Evolutionary conservation across 2,329 filamentous ascomycete species (phyloP).

Genomic region (Nemania diffusa): DNA sequence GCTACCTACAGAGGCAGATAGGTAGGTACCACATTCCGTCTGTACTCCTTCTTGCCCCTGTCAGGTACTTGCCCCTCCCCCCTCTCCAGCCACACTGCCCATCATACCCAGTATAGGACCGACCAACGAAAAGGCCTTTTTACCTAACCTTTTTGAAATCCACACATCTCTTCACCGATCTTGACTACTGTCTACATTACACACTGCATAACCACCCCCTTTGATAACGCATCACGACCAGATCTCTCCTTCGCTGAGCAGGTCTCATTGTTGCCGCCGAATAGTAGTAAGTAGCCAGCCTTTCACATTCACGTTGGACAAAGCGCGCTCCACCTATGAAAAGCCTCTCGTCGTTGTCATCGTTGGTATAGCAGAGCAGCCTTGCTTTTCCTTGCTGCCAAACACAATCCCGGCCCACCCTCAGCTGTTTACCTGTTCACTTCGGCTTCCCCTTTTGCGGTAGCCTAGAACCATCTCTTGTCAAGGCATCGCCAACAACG

Average conservation of each 20-base stretch:
- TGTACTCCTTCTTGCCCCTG: slow-evolving; percentile 26
- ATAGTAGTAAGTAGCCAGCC: slow-evolving; percentile 47
- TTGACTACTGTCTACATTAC: slow-evolving; percentile 44
- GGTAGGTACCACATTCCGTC: too few relatives aligned
- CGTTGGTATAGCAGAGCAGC: slow-evolving; percentile 31
- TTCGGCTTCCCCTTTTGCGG: slow-evolving; percentile 44
- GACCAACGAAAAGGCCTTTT: slow-evolving; percentile 41
- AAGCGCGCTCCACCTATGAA: slow-evolving; percentile 37
- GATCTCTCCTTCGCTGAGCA: slow-evolving; percentile 52
- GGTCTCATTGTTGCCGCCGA: slow-evolving; percentile 50
- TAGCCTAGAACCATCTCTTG: slow-evolving; percentile 41
- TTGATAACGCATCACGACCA: slow-evolving; percentile 48
- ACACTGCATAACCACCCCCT: slow-evolving; percentile 44
- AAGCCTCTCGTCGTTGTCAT: slow-evolving; percentile 17
- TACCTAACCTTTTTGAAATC: slow-evolving; percentile 47
- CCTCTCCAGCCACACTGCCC: slow-evolving; percentile 49
- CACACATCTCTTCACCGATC: slow-evolving; percentile 50
- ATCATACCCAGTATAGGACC: slow-evolving; percentile 28
- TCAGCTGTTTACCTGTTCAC: slow-evolving; percentile 43
- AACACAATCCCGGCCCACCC: slow-evolving; percentile 37
- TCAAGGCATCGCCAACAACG: slow-evolving; percentile 20
- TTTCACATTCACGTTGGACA: slow-evolving; percentile 35
- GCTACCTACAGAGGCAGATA: background rate
- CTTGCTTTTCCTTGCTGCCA: slow-evolving; percentile 35
- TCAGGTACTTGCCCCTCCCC: slow-evolving; percentile 23